Evolutionary conservation across 805 yeast species (phyloP).

Genomic region (Priceomyces castillae): DNA sequence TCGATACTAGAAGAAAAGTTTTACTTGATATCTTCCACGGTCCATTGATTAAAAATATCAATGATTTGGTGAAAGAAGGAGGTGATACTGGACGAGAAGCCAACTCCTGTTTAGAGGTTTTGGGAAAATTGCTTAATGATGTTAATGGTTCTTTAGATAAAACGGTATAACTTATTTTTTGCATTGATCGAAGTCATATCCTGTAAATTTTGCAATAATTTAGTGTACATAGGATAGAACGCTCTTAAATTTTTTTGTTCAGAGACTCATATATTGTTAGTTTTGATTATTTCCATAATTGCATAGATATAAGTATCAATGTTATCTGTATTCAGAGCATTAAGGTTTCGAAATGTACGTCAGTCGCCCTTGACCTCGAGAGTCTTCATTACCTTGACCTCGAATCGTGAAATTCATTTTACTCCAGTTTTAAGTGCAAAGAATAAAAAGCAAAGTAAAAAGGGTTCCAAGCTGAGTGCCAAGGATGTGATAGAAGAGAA

Average conservation of each 20-base stretch:
- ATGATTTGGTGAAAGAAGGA: slow-evolving; percentile 59
- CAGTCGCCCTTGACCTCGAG: not conserved
- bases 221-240: not conserved
- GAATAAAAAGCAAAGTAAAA: slow-evolving; percentile 13
- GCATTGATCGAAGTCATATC: not conserved
- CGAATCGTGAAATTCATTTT: slow-evolving; percentile 8
- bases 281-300: too few relatives aligned
- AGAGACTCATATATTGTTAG: too few relatives aligned
- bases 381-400: not conserved
- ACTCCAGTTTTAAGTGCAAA: slow-evolving; percentile 8
- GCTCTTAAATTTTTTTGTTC: too few relatives aligned
- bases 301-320: not conserved
- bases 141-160: not conserved
- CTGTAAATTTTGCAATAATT: not conserved
- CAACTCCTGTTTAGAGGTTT: slow-evolving; percentile 20
- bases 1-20: slow-evolving; percentile 50
- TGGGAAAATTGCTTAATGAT: slow-evolving; percentile 7
- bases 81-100: slow-evolving; percentile 64
- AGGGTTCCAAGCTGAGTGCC: slow-evolving; percentile 8
- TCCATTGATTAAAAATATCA: slow-evolving; percentile 51
- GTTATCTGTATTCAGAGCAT: not conserved
- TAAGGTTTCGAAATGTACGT: not conserved
- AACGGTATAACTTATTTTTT: not conserved
- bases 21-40: slow-evolving; percentile 51
- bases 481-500: slow-evolving; percentile 12